phyloP scores from a whole-genome alignment of 2,329 filamentous ascomycete species.

The Aspergillus hortae region DNA sequence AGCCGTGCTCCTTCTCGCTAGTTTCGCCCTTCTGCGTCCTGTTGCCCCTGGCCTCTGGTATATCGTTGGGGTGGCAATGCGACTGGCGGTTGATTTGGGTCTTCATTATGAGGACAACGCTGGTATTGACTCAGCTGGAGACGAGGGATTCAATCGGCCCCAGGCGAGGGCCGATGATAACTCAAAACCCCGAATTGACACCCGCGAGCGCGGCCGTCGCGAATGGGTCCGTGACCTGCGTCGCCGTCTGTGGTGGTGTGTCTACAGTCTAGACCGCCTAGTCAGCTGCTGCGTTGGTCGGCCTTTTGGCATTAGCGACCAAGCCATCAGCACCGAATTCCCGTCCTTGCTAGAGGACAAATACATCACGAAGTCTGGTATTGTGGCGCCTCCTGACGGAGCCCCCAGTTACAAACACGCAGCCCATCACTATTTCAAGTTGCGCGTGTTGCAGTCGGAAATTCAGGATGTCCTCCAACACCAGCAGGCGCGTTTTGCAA shows the following conservation, averaged over 20 bases:
- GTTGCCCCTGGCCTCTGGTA: constrained; percentile 96
- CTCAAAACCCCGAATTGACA: constrained; percentile 40
- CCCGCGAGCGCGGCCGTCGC: constrained; percentile 62
- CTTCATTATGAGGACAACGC: constrained; percentile 88
- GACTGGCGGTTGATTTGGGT: constrained; percentile 85
- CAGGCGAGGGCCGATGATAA: constrained; percentile 19
- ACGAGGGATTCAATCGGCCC: constrained; percentile 28
- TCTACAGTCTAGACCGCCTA: constrained; percentile 90
- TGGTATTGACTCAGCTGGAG: constrained; percentile 51
- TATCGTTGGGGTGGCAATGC: constrained; percentile 89
- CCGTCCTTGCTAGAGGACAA: constrained; percentile 84
- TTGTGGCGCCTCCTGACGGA: constrained; percentile 59
- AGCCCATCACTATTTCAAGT: constrained; percentile 85
- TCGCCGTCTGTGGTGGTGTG: constrained; percentile 92
- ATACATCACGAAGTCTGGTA: constrained; percentile 77
- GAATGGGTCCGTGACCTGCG: constrained; percentile 85
- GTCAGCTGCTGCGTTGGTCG: constrained; percentile 91
- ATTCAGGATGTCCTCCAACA: constrained; percentile 92
- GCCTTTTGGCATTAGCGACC: constrained; percentile 92
- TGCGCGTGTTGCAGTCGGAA: constrained; percentile 86
- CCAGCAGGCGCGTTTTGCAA: constrained; percentile 78
- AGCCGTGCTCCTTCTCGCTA: constrained; percentile 84
- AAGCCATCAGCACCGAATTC: constrained; percentile 93
- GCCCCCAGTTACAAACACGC: constrained; percentile 85
- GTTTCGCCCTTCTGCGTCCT: constrained; percentile 84